Evolutionary conservation across 352 stramenopile genomes (phyloP).

Genomic region (Phytophthora agathidicida): DNA sequence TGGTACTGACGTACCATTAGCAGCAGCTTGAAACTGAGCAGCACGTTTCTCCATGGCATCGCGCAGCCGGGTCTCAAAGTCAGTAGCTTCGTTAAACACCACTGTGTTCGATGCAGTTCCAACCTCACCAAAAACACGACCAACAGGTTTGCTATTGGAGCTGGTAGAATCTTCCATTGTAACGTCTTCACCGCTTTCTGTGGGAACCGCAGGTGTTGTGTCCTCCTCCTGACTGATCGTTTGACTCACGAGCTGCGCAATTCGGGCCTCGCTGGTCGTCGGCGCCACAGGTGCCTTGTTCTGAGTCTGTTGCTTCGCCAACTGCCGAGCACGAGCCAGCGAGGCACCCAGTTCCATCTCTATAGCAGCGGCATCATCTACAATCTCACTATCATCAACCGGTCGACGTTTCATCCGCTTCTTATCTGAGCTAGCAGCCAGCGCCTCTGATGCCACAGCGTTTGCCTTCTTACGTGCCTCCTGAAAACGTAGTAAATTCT

Average conservation of each 20-base stretch:
- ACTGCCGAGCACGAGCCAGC: slow-evolving; percentile 65
- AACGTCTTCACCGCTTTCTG: slow-evolving; percentile 8
- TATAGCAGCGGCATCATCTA: slow-evolving; percentile 57
- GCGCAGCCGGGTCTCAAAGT: slow-evolving; percentile 80
- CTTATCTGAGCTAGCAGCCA: slow-evolving; percentile 31
- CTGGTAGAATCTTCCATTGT: slow-evolving; percentile 7
- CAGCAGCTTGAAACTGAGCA: slow-evolving; percentile 50
- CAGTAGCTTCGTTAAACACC: slow-evolving; percentile 86
- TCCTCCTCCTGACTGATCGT: slow-evolving; percentile 40
- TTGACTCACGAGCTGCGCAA: slow-evolving; percentile 60
- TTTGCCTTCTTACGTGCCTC: slow-evolving; percentile 72
- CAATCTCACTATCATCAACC: slow-evolving; percentile 43
- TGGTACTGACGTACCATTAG: slow-evolving; percentile 1
- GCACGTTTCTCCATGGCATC: slow-evolving; percentile 80
- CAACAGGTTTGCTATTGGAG: slow-evolving; percentile 45
- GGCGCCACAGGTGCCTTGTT: slow-evolving; percentile 10
- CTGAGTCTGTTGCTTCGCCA: slow-evolving; percentile 50
- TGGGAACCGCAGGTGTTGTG: slow-evolving; percentile 15
- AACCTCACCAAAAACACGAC: slow-evolving; percentile 41
- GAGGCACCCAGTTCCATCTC: slow-evolving; percentile 83
- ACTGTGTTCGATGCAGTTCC: slow-evolving; percentile 48
- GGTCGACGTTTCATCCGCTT: slow-evolving; percentile 53
- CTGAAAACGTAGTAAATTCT: slow-evolving; percentile 70
- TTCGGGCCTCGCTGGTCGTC: slow-evolving; percentile 57
- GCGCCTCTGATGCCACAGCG: slow-evolving; percentile 44